Conservation (phyloP, 2,329 filamentous ascomycete species). For the Diaporthe destruens region DNA sequence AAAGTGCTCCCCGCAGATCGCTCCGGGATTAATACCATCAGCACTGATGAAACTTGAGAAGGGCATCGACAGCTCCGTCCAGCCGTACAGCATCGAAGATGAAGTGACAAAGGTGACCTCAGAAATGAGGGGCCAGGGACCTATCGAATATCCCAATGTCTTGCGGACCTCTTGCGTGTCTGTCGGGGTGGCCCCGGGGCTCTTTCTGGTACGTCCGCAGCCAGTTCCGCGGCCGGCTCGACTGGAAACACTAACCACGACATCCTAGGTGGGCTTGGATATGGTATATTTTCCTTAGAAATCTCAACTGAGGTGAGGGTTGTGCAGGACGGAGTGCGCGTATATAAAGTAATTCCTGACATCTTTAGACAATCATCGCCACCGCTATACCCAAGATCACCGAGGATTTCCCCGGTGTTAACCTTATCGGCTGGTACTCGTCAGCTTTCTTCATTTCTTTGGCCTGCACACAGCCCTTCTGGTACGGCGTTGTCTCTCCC, state of each 20-base stretch:
- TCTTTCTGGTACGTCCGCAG: conserved; percentile 4
- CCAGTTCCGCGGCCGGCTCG: too few species aligned
- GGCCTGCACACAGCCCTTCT: conserved; percentile 13
- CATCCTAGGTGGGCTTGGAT: conserved; percentile 4
- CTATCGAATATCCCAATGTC: neutral
- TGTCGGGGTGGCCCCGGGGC: neutral
- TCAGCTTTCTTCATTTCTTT: conserved; percentile 15
- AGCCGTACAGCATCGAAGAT: neutral
- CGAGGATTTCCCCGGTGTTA: neutral
- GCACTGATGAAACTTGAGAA: neutral
- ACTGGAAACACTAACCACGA: neutral
- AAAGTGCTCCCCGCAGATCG: neutral
- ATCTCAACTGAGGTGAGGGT: too few species aligned
- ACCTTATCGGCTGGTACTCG: conserved; percentile 22
- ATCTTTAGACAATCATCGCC: conserved; percentile 7
- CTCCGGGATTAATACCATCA: neutral
- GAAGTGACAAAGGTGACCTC: neutral
- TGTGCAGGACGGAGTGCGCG: rapidly evolving
- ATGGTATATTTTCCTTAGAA: neutral
- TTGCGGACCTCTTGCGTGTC: conserved; percentile 19
- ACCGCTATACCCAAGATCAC: conserved; percentile 23
- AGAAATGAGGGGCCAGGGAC: neutral
- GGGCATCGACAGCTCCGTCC: neutral
- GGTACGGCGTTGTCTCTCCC: neutral
- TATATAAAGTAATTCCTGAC: neutral